phyloP scores from a whole-genome alignment of 495 filamentous ascomycete genomes.

The Aspergillus leporis region DNA sequence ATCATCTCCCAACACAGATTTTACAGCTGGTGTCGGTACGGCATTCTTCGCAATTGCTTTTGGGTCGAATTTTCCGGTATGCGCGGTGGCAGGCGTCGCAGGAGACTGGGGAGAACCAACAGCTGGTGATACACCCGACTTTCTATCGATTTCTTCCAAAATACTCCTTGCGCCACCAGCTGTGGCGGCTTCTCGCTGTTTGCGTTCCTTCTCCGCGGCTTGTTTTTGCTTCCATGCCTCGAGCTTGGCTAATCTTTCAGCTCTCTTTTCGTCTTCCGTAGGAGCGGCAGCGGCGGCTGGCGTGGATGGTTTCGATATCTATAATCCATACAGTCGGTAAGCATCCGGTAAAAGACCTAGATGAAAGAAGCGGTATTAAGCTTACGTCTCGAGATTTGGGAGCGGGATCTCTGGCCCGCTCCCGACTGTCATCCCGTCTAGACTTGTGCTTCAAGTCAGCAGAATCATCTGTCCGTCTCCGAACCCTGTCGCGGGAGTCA shows the following conservation, averaged over 20 bases:
- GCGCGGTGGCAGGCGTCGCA: constrained; percentile 46
- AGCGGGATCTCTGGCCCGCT: constrained; percentile 48
- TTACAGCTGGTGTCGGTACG: constrained; percentile 42
- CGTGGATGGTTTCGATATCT: constrained; percentile 46
- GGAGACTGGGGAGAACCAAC: constrained; percentile 59
- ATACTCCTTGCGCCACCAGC: constrained; percentile 64
- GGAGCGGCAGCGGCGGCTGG: constrained; percentile 54
- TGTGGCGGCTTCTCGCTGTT: constrained; percentile 66
- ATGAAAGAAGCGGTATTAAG: not conserved
- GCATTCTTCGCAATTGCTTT: constrained; percentile 81
- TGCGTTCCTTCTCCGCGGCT: constrained; percentile 72
- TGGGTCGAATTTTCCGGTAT: constrained; percentile 83
- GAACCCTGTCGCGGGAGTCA: constrained; percentile 71
- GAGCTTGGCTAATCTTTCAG: constrained; percentile 77
- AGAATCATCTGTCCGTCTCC: constrained; percentile 72
- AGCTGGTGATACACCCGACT: constrained; percentile 55
- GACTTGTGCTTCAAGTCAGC: constrained; percentile 71
- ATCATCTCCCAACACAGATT: constrained; percentile 60
- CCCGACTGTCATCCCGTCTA: constrained; percentile 66
- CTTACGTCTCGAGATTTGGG: constrained; percentile 57
- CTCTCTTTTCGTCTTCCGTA: constrained; percentile 81
- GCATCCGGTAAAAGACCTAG: not conserved
- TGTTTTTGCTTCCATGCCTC: constrained; percentile 93
- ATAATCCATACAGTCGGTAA: constrained; percentile 10
- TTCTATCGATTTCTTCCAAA: constrained; percentile 75